These are phyloP conservation scores for Schwanniomyces occidentalis DNA, from an alignment of 805 yeast genomes.

Conservation along the genomic window DNA sequence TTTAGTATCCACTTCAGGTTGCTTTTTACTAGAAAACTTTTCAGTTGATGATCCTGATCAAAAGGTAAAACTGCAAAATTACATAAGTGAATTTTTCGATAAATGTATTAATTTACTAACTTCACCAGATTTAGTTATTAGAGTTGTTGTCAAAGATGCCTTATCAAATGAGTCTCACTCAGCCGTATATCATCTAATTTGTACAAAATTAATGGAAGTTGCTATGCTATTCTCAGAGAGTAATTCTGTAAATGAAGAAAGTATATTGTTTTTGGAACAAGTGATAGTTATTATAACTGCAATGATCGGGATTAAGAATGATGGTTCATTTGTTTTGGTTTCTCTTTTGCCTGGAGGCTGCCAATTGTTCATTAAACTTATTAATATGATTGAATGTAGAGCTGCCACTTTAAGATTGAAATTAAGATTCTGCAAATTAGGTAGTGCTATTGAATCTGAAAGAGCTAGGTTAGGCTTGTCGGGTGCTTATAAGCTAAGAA, in stretches of 20 bases:
- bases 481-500: constrained; percentile 51
- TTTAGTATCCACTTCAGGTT: constrained; percentile 68
- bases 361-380: constrained; percentile 26
- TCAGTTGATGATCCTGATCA: constrained; percentile 20
- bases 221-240: constrained; percentile 35
- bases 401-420: constrained; percentile 37
- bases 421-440: constrained; percentile 44
- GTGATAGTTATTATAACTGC: constrained; percentile 45
- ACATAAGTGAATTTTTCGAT: constrained; percentile 49
- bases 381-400: constrained; percentile 27
- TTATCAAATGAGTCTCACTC: constrained; percentile 67
- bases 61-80: constrained; percentile 29
- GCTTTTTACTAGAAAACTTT: constrained; percentile 44
- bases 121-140: constrained; percentile 50
- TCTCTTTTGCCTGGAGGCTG: constrained; percentile 32
- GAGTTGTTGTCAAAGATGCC: constrained; percentile 75
- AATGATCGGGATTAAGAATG: constrained; percentile 32
- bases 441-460: constrained; percentile 33
- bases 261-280: constrained; percentile 48
- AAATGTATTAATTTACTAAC: constrained; percentile 51
- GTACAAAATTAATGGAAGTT: constrained; percentile 42
- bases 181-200: constrained; percentile 48
- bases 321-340: constrained; percentile 36
- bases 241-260: constrained; percentile 25
- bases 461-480: constrained; percentile 31